Base-by-base conservation (phyloP, 306 rosid species). In the Fagus sylvatica region DNA sequence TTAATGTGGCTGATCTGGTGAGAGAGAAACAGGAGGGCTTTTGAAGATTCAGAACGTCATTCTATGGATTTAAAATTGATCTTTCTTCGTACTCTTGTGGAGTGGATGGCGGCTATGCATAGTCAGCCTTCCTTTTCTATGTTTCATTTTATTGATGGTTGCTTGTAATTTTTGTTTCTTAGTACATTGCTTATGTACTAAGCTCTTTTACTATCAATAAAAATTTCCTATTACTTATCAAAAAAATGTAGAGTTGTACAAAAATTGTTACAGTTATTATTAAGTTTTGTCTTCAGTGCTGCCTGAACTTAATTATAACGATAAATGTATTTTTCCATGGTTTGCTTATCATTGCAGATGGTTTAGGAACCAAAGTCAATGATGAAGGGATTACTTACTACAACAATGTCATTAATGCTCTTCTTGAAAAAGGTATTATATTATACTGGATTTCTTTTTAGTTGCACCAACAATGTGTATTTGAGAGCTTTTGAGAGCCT, bases 321-420 rank as follows among this genome's bases (percentile, higher is more conserved):
- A 73, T 53, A 3, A 59, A 33, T 57, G 39, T 2, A 64, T 77
- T 36, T 81, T 76, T 28, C 46, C 28, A 64, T 65, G 13, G 19
- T 65, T 81, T 73, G 48, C 22, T 40, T 59, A 28, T 79, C 40
- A 68, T 76, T 86, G 80, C 81, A 94, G 98, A 94, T 90, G 98
- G 97, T 82, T 85, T 94, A 83, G 98, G 97, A 76, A 88, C 90
- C 83, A 84, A 85, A 77, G 87, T 89, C 88, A 94, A 94, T 74
- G 84, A 85, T 5, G 95, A 94, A 78, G 98, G 98, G 78, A 76
- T 94, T 75, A 43, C 82, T 62, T 92, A 90, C 62, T 94, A 94
- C 72, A 94, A 94, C 82, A 87, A 86, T 80, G 16, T 94, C 73
- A 94, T 94, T 59, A 81, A 92, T 82, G 88, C 91, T 90, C 97